Evolutionary conservation across 2,329 filamentous ascomycete species (phyloP).

Genomic region (Cadophora malorum): DNA sequence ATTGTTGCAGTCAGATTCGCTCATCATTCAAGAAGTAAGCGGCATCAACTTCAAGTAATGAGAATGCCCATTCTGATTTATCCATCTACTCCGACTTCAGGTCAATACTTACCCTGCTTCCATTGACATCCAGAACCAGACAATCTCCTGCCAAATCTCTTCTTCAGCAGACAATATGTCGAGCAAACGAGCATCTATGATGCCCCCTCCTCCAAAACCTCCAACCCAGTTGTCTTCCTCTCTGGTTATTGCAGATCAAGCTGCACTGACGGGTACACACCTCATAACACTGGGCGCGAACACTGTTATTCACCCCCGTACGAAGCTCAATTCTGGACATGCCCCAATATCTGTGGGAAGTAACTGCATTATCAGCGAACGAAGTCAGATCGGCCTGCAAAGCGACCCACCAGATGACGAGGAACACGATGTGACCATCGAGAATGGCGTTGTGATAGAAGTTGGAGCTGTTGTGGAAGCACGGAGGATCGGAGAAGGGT

Average conservation of each 20-base stretch:
- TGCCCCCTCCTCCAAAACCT: constrained; percentile 59
- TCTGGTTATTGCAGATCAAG: constrained; percentile 67
- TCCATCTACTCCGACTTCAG: constrained; percentile 30
- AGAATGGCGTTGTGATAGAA: constrained; percentile 68
- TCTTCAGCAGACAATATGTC: constrained; percentile 37
- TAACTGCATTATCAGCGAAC: constrained; percentile 82
- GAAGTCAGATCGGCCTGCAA: constrained; percentile 60
- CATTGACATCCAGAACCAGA: constrained; percentile 27
- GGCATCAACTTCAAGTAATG: constrained; percentile 31
- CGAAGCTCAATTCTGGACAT: constrained; percentile 76
- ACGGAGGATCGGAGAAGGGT: constrained; percentile 56
- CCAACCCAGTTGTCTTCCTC: constrained; percentile 67
- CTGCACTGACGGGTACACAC: constrained; percentile 72
- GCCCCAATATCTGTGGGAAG: constrained; percentile 83
- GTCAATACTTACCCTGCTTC: constrained; percentile 20
- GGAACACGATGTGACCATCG: constrained; percentile 53
- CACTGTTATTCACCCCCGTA: constrained; percentile 85
- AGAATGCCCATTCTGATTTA: constrained; percentile 31
- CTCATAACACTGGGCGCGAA: constrained; percentile 80
- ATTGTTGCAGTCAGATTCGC: background rate
- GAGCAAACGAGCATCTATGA: constrained; percentile 53
- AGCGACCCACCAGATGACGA: constrained; percentile 41
- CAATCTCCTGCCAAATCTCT: background rate
- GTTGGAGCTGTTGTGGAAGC: constrained; percentile 65
- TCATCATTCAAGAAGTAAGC: constrained; percentile 32